Evolutionary conservation across 257 asterid species (phyloP).

Genomic region (Lithospermum erythrorhizon): DNA sequence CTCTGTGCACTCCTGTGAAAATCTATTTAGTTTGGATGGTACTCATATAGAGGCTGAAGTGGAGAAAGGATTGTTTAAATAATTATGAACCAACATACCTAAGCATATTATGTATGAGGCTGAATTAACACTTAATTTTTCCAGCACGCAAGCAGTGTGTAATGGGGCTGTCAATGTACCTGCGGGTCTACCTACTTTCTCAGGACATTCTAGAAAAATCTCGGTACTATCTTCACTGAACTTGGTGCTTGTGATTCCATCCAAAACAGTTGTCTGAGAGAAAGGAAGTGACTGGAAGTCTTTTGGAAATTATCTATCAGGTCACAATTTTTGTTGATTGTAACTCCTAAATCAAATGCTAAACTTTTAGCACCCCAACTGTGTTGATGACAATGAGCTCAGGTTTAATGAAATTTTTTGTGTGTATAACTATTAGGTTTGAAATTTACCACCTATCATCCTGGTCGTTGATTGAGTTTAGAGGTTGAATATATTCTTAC

Average conservation of each 20-base stretch:
- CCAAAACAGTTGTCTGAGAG: constrained; percentile 81
- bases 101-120: no score
- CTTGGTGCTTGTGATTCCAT: constrained; percentile 77
- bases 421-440: no score
- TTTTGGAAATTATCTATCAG: constrained; percentile 72
- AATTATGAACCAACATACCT: background rate
- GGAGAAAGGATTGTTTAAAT: background rate
- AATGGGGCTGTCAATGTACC: background rate
- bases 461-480: no score
- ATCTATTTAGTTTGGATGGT: background rate
- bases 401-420: no score
- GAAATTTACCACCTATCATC: no score
- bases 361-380: no score
- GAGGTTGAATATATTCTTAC: no score
- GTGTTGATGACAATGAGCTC: no score
- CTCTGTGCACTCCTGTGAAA: no score
- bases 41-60: no score
- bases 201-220: constrained; percentile 86
- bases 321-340: constrained; percentile 27
- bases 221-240: constrained; percentile 53
- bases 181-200: constrained; percentile 10
- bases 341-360: background rate
- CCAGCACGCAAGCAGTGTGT: background rate
- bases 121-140: background rate
- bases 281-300: constrained; percentile 73